Evolutionary conservation across 495 filamentous ascomycete species (phyloP), one percentile per base, ranked within the genome.

Genomic region (Schizothecium vesticola): DNA sequence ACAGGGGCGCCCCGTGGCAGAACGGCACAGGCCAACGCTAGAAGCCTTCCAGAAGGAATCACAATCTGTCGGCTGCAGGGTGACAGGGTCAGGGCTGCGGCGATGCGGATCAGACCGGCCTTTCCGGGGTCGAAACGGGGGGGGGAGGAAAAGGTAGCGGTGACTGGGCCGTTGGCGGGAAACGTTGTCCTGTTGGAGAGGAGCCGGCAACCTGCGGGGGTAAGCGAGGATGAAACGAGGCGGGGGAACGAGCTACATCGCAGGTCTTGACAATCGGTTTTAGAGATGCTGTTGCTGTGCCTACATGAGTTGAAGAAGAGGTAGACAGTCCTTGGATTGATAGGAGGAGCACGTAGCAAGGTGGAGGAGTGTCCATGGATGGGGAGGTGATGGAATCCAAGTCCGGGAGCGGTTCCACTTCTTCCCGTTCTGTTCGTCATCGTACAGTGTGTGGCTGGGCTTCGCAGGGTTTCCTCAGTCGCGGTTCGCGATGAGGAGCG

Each of bases 1-100:
- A 63, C 57, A 66, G 68, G 62, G 67, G 63, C 58, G 56, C 59
- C 26, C 67, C 55, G 22, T 23, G 22, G 33, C n/a, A 56, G 19
- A 23, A 26, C 66, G 62, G 71, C 74, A 73, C 71, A 62, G 73
- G 60, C 64, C 71, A 67, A 43, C 68, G 64, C 71, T 77, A 72
- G 74, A 77, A 77, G 69, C 65, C 58, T 77, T 77, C 74, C 75
- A 67, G 75, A 77, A 77, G 61, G 63, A 22, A 55, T 26, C 64
- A 67, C 68, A 68, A 2, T n/a, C 13, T 7, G 43, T 51, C 43
- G 43, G 43, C 43, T 51, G 43, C 43, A 51, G 43, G 43, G 6
- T 8, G 43, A 51, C 43, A 51, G 43, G 43, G 43, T 51, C 73
- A 73, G 66, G 74, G 69, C 63, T 70, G 67, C 33, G 64, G 75